Base-by-base conservation (phyloP, 805 yeast species). In the Zygosaccharomyces bisporus region DNA sequence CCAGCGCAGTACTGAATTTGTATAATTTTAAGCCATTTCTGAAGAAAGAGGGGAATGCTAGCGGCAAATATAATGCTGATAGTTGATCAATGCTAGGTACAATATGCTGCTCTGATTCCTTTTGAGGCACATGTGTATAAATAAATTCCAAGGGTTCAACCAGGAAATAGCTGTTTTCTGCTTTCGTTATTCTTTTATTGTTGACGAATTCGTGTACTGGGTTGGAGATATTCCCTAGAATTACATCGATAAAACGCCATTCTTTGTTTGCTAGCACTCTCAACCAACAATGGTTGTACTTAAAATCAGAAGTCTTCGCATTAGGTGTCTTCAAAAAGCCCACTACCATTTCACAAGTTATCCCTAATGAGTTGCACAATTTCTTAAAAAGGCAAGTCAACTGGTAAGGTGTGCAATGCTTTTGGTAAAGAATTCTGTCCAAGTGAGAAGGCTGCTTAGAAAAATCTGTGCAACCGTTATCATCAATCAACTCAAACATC, bases 211-310 rank as follows among this genome's bases (percentile, higher is more conserved):
- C 69, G 41, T 74, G 70, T 2, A 73, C 57, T 1, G 82, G 79
- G 50, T 80, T 75, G 1, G 83, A 63, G 4, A 72, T 63, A 54
- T 81, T 82, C 1, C 87, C 89, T 23, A 83, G 56, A 4, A 80
- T 70, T 4, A 79, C 81, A 61, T 91, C 99, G 48, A 91, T 64
- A 49, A 93, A 73, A 47, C 91, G 71, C 79, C 90, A 89, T 59
- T 85, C 84, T 31, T 81, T 81, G 47, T 86, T 83, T 12, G 89
- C 65, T 27, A 83, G 62, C 1, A 89, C 80, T 1, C 95, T 80
- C 44, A 88, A 74, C 99, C 99, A 93, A 44, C 86, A 79, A 64
- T 93, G 99, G 56, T 89, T 87, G 29, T 81, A 61, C n/a, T 69
- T 66, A 51, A 72, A 75, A 25, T 60, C 63, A 25, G 48, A 38